Base-by-base conservation (phyloP, 352 stramenopile species). In the Globisporangium carolinianum region DNA sequence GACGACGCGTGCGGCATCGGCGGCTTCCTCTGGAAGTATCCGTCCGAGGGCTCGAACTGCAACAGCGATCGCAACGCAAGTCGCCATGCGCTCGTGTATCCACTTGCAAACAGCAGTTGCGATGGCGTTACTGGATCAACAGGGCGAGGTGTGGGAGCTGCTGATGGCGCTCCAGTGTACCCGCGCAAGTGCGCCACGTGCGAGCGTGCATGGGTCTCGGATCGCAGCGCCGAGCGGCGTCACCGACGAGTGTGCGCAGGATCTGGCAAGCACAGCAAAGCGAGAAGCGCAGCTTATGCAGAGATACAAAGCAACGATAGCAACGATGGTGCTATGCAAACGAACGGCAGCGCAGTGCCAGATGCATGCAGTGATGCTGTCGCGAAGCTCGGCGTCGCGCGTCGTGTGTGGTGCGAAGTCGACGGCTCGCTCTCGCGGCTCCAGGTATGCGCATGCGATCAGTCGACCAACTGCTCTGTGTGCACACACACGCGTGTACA, bases 1-100 rank as follows among this genome's bases (percentile, higher is more conserved):
- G 51, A 65, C 41, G 65, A 70, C 47, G 35, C 55, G 18, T 61
- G 63, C 50, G 64, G 61, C 15, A 70, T 75, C 38, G 58, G 68
- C 41, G 71, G 61, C 11, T 74, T 57, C 47, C 53, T 89, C 35
- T 87, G 79, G 79, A 89, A 89, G 53, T 89, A 84, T 53, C 79
- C 79, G 1, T 87, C 76, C 0, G 78, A 89, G 66, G 78, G 76
- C 17, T 86, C 68, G 55, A 85, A 85, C 51, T 39, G 17, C 17
- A 53, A 8, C 11, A 48, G 17, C 1, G 35, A 32, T 32, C 7
- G 9, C 17, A n/a, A 2, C 42, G 24, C 8, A 6, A 37, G 46
- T 9, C n/a, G 39, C 24, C 38, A 53, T 1, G 47, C 46, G 17
- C 49, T 41, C 0, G 35, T 57, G 3, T 47, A 54, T 35, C 49